These are phyloP conservation scores for Suillus subalutaceus DNA, from an alignment of 768 basidiomycete species.

Conservation along the genomic window DNA sequence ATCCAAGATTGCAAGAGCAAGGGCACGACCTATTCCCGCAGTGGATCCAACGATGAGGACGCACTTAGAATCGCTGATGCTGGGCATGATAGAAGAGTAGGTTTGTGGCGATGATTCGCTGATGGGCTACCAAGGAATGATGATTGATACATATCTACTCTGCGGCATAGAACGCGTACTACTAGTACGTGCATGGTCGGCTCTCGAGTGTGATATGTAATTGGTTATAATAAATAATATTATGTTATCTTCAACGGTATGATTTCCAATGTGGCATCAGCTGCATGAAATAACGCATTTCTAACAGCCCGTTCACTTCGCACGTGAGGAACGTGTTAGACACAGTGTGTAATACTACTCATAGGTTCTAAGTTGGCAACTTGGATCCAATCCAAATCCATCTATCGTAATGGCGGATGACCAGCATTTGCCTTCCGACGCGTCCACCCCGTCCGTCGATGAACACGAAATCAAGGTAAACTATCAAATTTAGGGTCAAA, in stretches of 20 bases:
- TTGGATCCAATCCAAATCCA: background rate
- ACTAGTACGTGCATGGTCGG: too few relatives aligned
- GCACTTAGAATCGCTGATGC: conserved; percentile 50
- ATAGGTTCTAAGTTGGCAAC: background rate
- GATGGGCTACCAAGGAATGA: background rate
- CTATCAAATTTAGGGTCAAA: background rate
- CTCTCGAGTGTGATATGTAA: too few relatives aligned
- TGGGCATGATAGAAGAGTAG: conserved; percentile 25
- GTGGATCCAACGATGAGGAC: conserved; percentile 61
- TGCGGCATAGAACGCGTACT: too few relatives aligned
- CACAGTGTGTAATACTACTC: background rate
- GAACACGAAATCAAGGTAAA: conserved; percentile 1
- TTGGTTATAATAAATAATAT: too few relatives aligned
- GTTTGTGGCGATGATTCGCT: background rate
- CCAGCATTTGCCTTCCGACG: conserved; percentile 5
- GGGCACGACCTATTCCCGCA: conserved; percentile 57
- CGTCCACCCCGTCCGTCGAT: conserved; percentile 2
- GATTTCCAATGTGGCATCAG: background rate
- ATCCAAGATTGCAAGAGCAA: conserved; percentile 51
- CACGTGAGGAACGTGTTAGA: background rate
- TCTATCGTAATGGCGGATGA: conserved; percentile 2
- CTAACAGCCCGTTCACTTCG: background rate
- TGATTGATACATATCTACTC: too few relatives aligned
- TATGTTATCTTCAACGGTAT: background rate
- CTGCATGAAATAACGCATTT: conserved; percentile 1